Evolutionary conservation across 2,329 filamentous ascomycete genomes (phyloP).

Genomic region (Septoria petroselini): DNA sequence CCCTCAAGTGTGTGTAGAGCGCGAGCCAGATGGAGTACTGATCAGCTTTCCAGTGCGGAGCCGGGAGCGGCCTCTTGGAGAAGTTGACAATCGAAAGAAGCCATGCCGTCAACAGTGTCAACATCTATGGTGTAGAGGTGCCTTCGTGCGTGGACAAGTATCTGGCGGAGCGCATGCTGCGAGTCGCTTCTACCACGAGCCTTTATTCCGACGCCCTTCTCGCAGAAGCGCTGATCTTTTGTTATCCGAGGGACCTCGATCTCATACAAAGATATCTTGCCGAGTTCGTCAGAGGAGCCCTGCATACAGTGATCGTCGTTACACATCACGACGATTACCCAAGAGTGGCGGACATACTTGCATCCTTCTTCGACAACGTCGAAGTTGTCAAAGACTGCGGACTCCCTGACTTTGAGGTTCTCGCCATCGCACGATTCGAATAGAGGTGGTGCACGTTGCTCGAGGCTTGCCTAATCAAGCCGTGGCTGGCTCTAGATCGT

Average conservation of each 20-base stretch:
- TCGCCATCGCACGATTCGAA: slow-evolving; percentile 20
- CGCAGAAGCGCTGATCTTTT: slow-evolving; percentile 52
- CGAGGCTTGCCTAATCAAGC: slow-evolving; percentile 3
- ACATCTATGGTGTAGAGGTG: slow-evolving; percentile 51
- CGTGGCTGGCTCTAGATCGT: slow-evolving; percentile 18
- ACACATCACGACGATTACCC: slow-evolving; percentile 46
- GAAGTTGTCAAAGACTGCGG: slow-evolving; percentile 14
- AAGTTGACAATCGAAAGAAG: slow-evolving; percentile 40
- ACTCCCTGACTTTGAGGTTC: slow-evolving; percentile 26
- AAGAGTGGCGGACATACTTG: slow-evolving; percentile 19
- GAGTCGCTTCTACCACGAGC: slow-evolving; percentile 47
- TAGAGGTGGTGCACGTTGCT: slow-evolving; percentile 4
- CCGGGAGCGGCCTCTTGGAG: slow-evolving; percentile 50
- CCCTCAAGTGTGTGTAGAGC: slow-evolving; percentile 7
- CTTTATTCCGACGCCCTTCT: slow-evolving; percentile 43
- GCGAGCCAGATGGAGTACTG: slow-evolving; percentile 8
- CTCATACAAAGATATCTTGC: slow-evolving; percentile 48
- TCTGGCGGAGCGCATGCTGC: slow-evolving; percentile 43
- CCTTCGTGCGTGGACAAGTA: slow-evolving; percentile 45
- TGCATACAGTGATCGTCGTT: slow-evolving; percentile 44
- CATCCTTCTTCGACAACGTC: slow-evolving; percentile 16
- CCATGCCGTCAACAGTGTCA: slow-evolving; percentile 23
- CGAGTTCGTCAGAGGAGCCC: slow-evolving; percentile 29
- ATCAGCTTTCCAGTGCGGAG: slow-evolving; percentile 12
- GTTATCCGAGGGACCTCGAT: slow-evolving; percentile 52